A percentile compares a stretch with the other conserved stretches of the same genome.
These are phyloP conservation scores for Punica granatum DNA, from an alignment of 345 rosid genomes.

Conservation along the genomic window DNA sequence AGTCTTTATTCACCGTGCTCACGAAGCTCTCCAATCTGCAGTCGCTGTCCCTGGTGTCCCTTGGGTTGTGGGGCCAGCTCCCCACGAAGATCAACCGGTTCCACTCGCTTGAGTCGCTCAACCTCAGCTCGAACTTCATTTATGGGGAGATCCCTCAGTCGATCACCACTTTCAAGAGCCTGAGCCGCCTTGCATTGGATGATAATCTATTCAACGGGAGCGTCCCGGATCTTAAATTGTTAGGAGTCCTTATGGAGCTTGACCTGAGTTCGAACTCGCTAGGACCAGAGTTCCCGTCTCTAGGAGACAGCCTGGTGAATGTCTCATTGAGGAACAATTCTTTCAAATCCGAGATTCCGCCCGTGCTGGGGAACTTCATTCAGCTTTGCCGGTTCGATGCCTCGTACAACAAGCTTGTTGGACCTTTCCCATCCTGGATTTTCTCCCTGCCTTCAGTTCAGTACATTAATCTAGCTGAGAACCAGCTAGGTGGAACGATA, in stretches of 20 bases:
- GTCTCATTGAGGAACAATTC: slow-evolving; percentile 50
- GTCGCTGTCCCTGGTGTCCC: slow-evolving; percentile 53
- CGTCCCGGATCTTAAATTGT: slow-evolving; percentile 48
- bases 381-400: slow-evolving; percentile 53
- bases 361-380: slow-evolving; percentile 26
- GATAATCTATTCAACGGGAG: slow-evolving; percentile 57
- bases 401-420: slow-evolving; percentile 47
- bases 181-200: slow-evolving; percentile 50
- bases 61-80: slow-evolving; percentile 74
- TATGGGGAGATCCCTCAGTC: slow-evolving; percentile 47
- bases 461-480: slow-evolving; percentile 39
- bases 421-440: slow-evolving; percentile 50
- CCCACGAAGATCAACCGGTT: slow-evolving; percentile 50
- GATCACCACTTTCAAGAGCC: slow-evolving; percentile 38
- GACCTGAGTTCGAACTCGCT: slow-evolving; percentile 49
- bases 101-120: slow-evolving; percentile 42
- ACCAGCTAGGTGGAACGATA: slow-evolving; percentile 52
- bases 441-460: slow-evolving; percentile 57
- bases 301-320: slow-evolving; percentile 34
- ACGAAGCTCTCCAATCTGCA: slow-evolving; percentile 57
- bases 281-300: slow-evolving; percentile 58
- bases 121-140: slow-evolving; percentile 72
- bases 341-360: slow-evolving; percentile 54
- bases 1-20: slow-evolving; percentile 57
- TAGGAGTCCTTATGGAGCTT: slow-evolving; percentile 41